Evolutionary conservation across 768 basidiomycete genomes (phyloP).

Genomic region (Tylopilus sp.): DNA sequence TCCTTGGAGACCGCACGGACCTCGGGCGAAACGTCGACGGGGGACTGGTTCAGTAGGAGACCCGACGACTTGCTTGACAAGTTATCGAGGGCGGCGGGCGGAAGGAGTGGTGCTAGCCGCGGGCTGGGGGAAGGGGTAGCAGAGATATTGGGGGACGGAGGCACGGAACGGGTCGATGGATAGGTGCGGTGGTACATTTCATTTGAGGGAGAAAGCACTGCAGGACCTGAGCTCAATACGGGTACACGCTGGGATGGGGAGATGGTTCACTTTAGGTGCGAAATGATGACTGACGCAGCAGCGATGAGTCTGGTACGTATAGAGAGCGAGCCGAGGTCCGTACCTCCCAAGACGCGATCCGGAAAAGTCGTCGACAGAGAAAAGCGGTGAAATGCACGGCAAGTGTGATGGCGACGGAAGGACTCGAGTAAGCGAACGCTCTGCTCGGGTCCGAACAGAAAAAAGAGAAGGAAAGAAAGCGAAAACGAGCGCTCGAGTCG

Average conservation of each 20-base stretch:
- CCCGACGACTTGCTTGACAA: constrained; percentile 39
- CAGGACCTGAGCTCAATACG: constrained; percentile 14
- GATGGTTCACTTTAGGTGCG: constrained; percentile 20
- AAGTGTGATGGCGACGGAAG: not conserved
- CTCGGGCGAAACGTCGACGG: constrained; percentile 33
- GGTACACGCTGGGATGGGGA: constrained; percentile 1
- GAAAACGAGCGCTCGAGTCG: not conserved
- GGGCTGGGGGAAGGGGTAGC: constrained; percentile 31
- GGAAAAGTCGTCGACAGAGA: not conserved
- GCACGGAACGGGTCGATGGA: constrained; percentile 54
- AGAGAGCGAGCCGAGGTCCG: not conserved
- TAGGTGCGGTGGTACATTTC: constrained; percentile 64
- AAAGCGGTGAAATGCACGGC: constrained; percentile 4
- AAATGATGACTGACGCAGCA: not conserved
- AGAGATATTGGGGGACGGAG: constrained; percentile 34
- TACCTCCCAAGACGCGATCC: constrained; percentile 15
- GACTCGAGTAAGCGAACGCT: not conserved
- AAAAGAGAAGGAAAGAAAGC: not conserved
- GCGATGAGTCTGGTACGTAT: not conserved
- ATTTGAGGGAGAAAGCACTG: constrained; percentile 35
- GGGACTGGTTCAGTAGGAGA: constrained; percentile 33
- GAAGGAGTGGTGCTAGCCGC: constrained; percentile 49
- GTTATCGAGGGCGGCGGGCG: constrained; percentile 43
- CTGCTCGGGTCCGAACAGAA: not conserved
- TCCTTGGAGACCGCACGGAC: constrained; percentile 19